Evolutionary conservation across 23 red algal species (phyloP).

Genomic region (Gracilaria vermiculophylla): DNA sequence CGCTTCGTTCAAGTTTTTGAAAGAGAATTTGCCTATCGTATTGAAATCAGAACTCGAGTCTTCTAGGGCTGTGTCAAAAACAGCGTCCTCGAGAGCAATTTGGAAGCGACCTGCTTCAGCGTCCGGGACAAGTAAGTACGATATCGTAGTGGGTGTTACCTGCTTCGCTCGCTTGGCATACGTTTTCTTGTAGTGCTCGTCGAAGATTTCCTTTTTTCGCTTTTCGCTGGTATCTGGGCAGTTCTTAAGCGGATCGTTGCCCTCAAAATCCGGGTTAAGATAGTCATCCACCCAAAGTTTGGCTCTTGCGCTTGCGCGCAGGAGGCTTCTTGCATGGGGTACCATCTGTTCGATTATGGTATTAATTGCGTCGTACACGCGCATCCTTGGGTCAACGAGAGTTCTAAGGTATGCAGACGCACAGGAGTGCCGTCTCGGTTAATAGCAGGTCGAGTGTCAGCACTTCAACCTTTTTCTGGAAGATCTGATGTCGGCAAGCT

Average conservation of each 20-base stretch:
- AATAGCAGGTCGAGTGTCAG: not conserved
- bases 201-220: not conserved
- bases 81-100: not conserved
- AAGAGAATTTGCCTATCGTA: not conserved
- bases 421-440: not conserved
- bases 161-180: not conserved
- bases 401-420: not conserved
- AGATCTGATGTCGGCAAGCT: not conserved
- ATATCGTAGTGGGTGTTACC: not conserved
- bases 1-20: not conserved
- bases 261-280: conserved; percentile 14
- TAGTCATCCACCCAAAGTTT: not conserved
- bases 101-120: not conserved
- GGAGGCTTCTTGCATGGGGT: too few relatives aligned
- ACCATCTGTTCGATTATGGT: not conserved
- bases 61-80: not conserved
- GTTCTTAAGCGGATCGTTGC: too few relatives aligned
- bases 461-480: not conserved
- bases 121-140: not conserved
- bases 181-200: not conserved
- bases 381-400: too few relatives aligned
- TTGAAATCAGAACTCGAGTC: not conserved
- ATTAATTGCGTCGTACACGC: too few relatives aligned
- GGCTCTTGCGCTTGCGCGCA: not conserved
- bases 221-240: not conserved